Evolutionary conservation across 768 basidiomycete species (phyloP).

Genomic region (Mycena polygramma): DNA sequence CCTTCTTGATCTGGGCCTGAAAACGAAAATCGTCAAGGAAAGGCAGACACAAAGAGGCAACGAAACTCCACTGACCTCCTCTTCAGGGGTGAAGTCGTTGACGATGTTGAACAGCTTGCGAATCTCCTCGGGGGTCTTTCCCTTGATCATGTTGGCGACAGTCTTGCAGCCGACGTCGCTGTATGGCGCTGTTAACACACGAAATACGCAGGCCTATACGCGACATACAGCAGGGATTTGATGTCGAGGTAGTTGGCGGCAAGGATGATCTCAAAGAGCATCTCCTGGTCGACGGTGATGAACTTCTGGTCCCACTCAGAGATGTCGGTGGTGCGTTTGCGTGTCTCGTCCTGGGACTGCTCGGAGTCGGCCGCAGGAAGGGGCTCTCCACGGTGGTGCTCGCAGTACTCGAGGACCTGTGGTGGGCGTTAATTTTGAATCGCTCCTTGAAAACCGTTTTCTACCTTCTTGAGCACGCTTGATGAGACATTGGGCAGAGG

Average conservation of each 20-base stretch:
- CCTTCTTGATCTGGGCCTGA: constrained; percentile 98
- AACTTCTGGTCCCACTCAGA: constrained; percentile 99
- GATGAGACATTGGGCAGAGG: constrained; percentile 95
- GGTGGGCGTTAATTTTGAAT: constrained; percentile 10
- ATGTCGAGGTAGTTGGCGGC: constrained; percentile 99
- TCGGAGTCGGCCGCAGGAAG: constrained; percentile 88
- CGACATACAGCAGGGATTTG: constrained; percentile 92
- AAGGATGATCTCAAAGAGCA: constrained; percentile 99
- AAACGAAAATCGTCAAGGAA: constrained; percentile 25
- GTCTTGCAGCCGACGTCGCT: constrained; percentile 99
- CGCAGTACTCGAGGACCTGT: constrained; percentile 98
- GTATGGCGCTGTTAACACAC: constrained; percentile 7
- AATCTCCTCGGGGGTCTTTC: constrained; percentile 99
- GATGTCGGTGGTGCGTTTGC: constrained; percentile 98
- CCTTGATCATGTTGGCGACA: constrained; percentile 99
- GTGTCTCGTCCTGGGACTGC: constrained; percentile 89
- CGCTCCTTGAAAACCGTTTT: constrained; percentile 29
- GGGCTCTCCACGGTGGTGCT: constrained; percentile 98
- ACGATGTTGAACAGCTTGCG: constrained; percentile 98
- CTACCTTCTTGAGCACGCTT: constrained; percentile 91
- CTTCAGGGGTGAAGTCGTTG: constrained; percentile 98
- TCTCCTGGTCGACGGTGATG: constrained; percentile 98
- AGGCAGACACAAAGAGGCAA: constrained; percentile 26
- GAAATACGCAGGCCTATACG: constrained; percentile 8
- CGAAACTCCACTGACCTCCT: constrained; percentile 76